Base-by-base conservation (phyloP, 768 basidiomycete genomes). In the Tylopilus sp. region DNA sequence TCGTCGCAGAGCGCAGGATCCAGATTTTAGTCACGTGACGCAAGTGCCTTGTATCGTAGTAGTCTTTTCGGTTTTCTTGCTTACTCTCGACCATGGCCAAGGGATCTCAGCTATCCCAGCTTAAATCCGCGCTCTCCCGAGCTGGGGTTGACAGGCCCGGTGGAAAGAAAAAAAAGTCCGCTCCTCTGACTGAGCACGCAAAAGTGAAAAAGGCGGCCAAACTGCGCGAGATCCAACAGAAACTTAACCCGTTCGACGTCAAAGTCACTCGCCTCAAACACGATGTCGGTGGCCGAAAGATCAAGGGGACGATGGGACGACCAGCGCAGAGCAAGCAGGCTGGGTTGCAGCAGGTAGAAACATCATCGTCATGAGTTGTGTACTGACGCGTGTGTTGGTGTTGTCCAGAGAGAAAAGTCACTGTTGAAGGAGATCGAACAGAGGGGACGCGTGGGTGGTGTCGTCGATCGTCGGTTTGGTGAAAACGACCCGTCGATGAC, bases 401-500 rank as follows among this genome's bases (percentile, higher is more conserved):
- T 44, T 2, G 23, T 9, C 10, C 36, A 97, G 94, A 76, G 95
- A 43, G 91, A 88, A 68, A 87, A 87, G 75, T 88, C 85, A 0
- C 73, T 99, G 21, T 71, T 98, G 48, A 94, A 93, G 53, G 94
- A 98, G 71, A 87, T 83, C 47, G 81, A 91, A 53, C 81, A 88
- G 44, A 86, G 83, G 57, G 84, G 81, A 43, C 87, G 84, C 56
- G 83, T 88, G 10, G 95, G 94, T 6, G 91, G 94, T 6, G 85
- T 99, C 51, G 73, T 95, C 50, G 97, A 99, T 70, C 81, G 91
- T 46, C 86, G 97, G 18, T 98, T 98, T 65, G 97, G 97, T 72
- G 97, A 99, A 79, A 86, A 91, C 64, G 85, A 98, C 55, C 85
- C 94, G 2, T 79, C 84, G 10, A 84, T 98, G 80, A 86, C 89